Conservation (phyloP, 371 early-diverging fungal genomes). For the Capillidium heterosporum region DNA sequence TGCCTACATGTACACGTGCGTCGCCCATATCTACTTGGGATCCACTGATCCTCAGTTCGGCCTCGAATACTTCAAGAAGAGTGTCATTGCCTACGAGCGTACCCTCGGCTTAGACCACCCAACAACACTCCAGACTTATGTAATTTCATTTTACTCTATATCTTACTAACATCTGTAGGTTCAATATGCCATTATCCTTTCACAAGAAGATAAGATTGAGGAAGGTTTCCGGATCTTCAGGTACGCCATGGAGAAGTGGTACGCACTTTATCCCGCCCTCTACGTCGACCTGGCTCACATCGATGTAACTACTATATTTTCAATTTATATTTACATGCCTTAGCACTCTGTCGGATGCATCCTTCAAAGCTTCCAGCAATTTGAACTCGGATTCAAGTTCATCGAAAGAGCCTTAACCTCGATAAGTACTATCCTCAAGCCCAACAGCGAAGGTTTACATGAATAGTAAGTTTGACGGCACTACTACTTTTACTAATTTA, state of each 20-base stretch:
- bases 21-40: constrained; percentile 74
- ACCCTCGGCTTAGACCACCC: constrained; percentile 72
- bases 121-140: constrained; percentile 77
- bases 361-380: not conserved
- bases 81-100: constrained; percentile 70
- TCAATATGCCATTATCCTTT: constrained; percentile 76
- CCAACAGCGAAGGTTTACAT: constrained; percentile 52
- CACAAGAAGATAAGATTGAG: constrained; percentile 49
- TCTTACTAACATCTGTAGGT: constrained; percentile 18
- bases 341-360: not conserved
- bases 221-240: constrained; percentile 58
- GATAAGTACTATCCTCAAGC: constrained; percentile 48
- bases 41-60: constrained; percentile 56
- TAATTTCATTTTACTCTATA: constrained; percentile 15
- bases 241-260: constrained; percentile 69
- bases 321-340: not conserved
- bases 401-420: constrained; percentile 51
- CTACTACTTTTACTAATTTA: not conserved
- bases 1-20: constrained; percentile 61
- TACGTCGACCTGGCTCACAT: constrained; percentile 78
- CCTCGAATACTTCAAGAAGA: constrained; percentile 63
- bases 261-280: constrained; percentile 47
- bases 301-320: constrained; percentile 27
- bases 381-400: constrained; percentile 23
- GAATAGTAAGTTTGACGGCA: constrained; percentile 17